These are phyloP conservation scores for Melampsora larici-populina DNA, from an alignment of 1,284 basidiomycete genomes.

Conservation along the genomic window DNA sequence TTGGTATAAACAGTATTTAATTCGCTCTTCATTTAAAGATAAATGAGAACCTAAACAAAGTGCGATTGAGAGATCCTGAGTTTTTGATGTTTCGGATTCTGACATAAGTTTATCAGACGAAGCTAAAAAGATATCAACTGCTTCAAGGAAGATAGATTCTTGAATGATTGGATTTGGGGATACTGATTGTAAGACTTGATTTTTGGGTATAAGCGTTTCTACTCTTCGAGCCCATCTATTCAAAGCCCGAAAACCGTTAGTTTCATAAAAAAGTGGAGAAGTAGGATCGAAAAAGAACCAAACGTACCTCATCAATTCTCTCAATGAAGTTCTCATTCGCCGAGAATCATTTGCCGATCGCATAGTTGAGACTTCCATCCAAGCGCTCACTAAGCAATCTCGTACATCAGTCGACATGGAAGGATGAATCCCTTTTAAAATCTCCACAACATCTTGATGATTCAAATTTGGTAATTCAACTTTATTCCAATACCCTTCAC, in stretches of 20 bases:
- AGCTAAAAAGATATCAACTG: slow-evolving; percentile 88
- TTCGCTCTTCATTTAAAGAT: slow-evolving; percentile 64
- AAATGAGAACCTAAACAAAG: slow-evolving; percentile 65
- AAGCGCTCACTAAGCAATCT: slow-evolving; percentile 14
- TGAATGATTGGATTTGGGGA: slow-evolving; percentile 69
- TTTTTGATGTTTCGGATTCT: slow-evolving; percentile 60
- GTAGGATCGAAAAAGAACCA: slow-evolving; percentile 59
- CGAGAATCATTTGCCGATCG: slow-evolving; percentile 14
- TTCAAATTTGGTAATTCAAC: slow-evolving; percentile 47
- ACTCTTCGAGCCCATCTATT: slow-evolving; percentile 54
- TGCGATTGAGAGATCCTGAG: slow-evolving; percentile 55
- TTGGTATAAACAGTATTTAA: slow-evolving; percentile 57
- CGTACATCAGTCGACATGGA: slow-evolving; percentile 13
- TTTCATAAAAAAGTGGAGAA: slow-evolving; percentile 65
- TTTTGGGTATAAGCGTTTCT: slow-evolving; percentile 13
- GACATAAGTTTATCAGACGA: slow-evolving; percentile 59
- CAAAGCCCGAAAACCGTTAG: slow-evolving; percentile 70
- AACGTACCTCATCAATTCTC: slow-evolving; percentile 30
- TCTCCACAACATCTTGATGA: slow-evolving; percentile 48
- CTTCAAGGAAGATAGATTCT: slow-evolving; percentile 86
- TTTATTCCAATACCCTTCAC: slow-evolving; percentile 61
- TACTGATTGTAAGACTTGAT: slow-evolving; percentile 48
- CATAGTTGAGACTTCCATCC: slow-evolving; percentile 24
- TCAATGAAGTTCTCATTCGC: slow-evolving; percentile 7
- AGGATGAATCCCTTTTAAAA: slow-evolving; percentile 39